These are phyloP conservation scores for Sicyos edulis DNA, from an alignment of 306 rosid genomes.

Conservation along the genomic window DNA sequence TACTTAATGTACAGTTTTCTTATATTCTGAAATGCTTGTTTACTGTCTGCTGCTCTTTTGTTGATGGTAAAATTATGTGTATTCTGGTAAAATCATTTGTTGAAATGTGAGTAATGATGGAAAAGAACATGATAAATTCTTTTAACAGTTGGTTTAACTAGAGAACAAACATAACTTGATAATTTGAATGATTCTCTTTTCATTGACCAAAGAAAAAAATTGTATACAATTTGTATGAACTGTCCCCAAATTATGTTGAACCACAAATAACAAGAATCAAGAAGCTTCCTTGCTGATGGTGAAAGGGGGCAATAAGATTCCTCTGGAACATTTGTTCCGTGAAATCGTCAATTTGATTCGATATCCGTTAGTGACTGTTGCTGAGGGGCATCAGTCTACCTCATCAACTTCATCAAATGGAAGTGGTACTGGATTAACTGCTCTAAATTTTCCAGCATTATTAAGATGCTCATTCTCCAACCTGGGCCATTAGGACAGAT, in stretches of 20 bases:
- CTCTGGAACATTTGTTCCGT: neutral
- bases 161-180: conserved; percentile 26
- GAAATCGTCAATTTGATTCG: conserved; percentile 23
- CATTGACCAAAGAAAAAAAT: conserved; percentile 31
- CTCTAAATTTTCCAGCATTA: conserved; percentile 97
- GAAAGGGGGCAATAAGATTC: conserved; percentile 23
- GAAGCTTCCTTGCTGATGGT: conserved; percentile 27
- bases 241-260: conserved; percentile 21
- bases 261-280: conserved; percentile 24
- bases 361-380: conserved; percentile 26
- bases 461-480: conserved; percentile 99
- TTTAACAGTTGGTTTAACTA: conserved; percentile 4
- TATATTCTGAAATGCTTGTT: neutral
- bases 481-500: conserved; percentile 39
- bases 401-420: conserved; percentile 99
- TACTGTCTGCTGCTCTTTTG: conserved; percentile 5
- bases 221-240: conserved; percentile 48
- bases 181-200: conserved; percentile 34
- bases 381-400: conserved; percentile 46
- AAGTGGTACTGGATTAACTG: conserved; percentile 89
- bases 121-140: conserved; percentile 18
- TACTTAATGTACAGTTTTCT: neutral
- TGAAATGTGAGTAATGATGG: neutral
- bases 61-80: neutral
- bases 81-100: conserved; percentile 10